Evolutionary conservation across 768 basidiomycete species (phyloP).

Genomic region (Auriscalpium microsporum): DNA sequence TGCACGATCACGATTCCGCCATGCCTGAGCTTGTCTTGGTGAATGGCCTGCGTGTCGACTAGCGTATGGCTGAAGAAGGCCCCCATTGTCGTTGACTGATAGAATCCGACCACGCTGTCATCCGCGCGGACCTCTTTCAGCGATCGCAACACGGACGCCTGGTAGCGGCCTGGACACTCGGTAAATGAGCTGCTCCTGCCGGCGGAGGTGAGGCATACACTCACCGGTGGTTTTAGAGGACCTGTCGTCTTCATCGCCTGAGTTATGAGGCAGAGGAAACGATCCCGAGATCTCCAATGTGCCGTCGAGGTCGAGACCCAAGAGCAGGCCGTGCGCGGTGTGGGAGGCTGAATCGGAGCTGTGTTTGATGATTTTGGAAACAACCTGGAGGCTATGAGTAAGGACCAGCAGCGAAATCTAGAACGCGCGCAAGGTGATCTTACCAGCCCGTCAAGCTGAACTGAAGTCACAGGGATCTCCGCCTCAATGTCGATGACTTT

Average conservation of each 20-base stretch:
- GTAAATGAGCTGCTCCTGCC: neutral
- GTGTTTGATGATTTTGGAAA: slow-evolving; percentile 92
- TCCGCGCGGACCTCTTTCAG: slow-evolving; percentile 88
- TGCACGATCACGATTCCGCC: slow-evolving; percentile 82
- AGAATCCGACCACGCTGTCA: slow-evolving; percentile 89
- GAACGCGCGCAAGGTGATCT: slow-evolving; percentile 19
- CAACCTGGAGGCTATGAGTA: slow-evolving; percentile 45
- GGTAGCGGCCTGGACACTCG: slow-evolving; percentile 56
- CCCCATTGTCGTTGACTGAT: slow-evolving; percentile 81
- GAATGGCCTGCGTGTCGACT: slow-evolving; percentile 76
- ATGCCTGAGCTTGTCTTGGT: slow-evolving; percentile 78
- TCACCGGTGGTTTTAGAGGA: slow-evolving; percentile 66
- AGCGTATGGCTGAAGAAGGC: slow-evolving; percentile 78
- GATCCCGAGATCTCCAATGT: slow-evolving; percentile 86
- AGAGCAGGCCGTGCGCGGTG: slow-evolving; percentile 75
- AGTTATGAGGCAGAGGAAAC: slow-evolving; percentile 72
- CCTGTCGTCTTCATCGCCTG: slow-evolving; percentile 74
- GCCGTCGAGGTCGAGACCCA: slow-evolving; percentile 90
- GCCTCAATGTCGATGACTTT: slow-evolving; percentile 92
- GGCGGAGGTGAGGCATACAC: slow-evolving; percentile 19
- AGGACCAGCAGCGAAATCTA: neutral
- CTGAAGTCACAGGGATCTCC: slow-evolving; percentile 67
- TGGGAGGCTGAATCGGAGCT: slow-evolving; percentile 66
- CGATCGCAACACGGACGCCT: slow-evolving; percentile 75
- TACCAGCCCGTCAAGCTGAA: slow-evolving; percentile 86